Base-by-base conservation (phyloP, 108 stramenopile species). In the Mediolabrus comicus region DNA sequence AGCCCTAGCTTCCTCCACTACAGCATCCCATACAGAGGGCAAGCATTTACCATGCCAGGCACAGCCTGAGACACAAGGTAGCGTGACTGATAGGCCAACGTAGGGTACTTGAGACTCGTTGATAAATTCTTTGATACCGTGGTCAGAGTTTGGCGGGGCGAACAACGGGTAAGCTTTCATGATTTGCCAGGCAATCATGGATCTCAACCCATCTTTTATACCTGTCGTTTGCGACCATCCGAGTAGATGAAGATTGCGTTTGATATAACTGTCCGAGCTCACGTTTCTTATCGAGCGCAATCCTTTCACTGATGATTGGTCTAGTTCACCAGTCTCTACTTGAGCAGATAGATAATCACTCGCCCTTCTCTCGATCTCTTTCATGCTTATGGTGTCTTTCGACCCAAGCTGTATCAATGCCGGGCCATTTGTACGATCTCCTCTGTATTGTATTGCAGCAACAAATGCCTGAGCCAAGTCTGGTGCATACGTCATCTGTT, bases 61-160 rank as follows among this genome's bases (percentile, higher is more conserved):
- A 59, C 90, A 91, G 35, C 81, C 81, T 11, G 87, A 84, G 22
- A 67, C 75, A 65, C 84, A 83, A 3, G 83, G 80, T 62, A 83
- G 3, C 74, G 77, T 26, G 74, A 57, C 17, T 55, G 52, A 24
- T 19, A 74, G 36, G 13, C 28, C 35, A 64, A 65, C 25, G 17
- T 46, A 51, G 60, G 69, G 73, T 39, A 66, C 13, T 63, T 53
- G 27, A 36, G 65, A n/a, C 64, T 33, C 17, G 30, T 53, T 51
- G 19, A 81, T 11, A 49, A 80, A 46, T 32, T 59, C 39, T 46
- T 65, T 25, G 30, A 68, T 67, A 19, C 8, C 22, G 22, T 17
- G 10, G 46, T 22, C 13, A 19, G 14, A 14, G 73, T 41, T 65
- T 75, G 54, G 33, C 33, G 33, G 10, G 60, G 68, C 24, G 67